These are phyloP conservation scores for Neohortaea acidophila DNA, from an alignment of 495 filamentous ascomycete genomes.

Conservation along the genomic window DNA sequence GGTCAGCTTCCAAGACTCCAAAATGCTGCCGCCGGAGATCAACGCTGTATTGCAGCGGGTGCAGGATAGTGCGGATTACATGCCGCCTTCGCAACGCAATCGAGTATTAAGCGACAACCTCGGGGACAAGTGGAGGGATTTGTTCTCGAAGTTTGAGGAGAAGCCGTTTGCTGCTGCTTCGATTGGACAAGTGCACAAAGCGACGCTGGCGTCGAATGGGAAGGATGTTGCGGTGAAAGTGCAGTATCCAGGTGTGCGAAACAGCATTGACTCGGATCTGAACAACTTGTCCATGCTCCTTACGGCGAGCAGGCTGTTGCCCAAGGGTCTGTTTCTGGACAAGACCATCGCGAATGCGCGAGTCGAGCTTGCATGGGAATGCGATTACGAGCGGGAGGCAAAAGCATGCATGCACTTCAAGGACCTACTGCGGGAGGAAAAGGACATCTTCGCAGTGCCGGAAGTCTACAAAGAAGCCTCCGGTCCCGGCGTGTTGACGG, in stretches of 20 bases:
- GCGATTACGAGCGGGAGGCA: constrained; percentile 84
- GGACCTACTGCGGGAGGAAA: constrained; percentile 52
- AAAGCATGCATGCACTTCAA: constrained; percentile 60
- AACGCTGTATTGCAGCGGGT: constrained; percentile 81
- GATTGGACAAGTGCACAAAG: constrained; percentile 90
- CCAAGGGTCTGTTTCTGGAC: constrained; percentile 83
- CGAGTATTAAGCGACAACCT: constrained; percentile 64
- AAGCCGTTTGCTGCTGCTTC: constrained; percentile 92
- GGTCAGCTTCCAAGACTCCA: constrained; percentile 96
- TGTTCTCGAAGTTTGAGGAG: constrained; percentile 76
- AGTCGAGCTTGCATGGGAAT: constrained; percentile 87
- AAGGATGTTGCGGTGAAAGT: constrained; percentile 82
- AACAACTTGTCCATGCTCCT: constrained; percentile 83
- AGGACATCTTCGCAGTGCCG: constrained; percentile 52
- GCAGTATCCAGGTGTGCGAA: constrained; percentile 93
- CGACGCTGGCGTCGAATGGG: constrained; percentile 58
- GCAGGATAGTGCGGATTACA: constrained; percentile 94
- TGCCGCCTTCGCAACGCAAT: constrained; percentile 85
- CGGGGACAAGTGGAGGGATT: constrained; percentile 67
- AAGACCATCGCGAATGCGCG: constrained; percentile 97
- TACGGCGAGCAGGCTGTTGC: constrained; percentile 73
- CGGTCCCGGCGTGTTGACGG: constrained; percentile 77
- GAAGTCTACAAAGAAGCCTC: constrained; percentile 62
- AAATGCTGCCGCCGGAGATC: constrained; percentile 77
- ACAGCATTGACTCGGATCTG: constrained; percentile 88